Percentiles rank a stretch among this genome's conserved stretches.
These are phyloP conservation scores for Eimeria zaria DNA, from an alignment of 169 alveolate species.

Conservation along the genomic window DNA sequence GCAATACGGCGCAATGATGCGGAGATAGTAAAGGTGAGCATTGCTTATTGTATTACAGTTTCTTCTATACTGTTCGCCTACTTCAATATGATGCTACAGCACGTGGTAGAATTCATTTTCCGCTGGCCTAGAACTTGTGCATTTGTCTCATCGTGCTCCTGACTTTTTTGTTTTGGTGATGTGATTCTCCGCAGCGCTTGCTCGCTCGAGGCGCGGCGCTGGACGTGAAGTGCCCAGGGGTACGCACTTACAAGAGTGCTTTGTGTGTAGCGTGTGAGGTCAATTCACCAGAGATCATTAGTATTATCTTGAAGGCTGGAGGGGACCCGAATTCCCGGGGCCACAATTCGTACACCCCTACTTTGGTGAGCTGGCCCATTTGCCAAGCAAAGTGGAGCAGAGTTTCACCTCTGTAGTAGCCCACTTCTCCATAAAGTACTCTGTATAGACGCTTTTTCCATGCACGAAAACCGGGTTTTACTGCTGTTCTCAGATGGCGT, in stretches of 20 bases:
- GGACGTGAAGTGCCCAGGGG: conserved; percentile 90
- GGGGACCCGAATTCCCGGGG: conserved; percentile 94
- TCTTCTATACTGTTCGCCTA: neutral
- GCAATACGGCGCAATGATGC: conserved; percentile 85
- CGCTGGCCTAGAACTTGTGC: neutral
- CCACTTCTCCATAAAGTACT: neutral
- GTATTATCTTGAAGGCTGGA: conserved; percentile 91
- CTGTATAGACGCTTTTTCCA: neutral
- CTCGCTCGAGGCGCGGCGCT: conserved; percentile 89
- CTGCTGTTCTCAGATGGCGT: conserved; percentile 87
- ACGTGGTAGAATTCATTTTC: neutral
- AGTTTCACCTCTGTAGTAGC: neutral
- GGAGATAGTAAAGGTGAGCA: conserved; percentile 68
- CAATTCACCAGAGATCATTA: conserved; percentile 89
- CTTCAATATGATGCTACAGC: neutral
- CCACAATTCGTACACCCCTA: conserved; percentile 91
- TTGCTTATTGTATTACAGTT: neutral
- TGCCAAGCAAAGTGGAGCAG: neutral
- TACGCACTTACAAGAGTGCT: conserved; percentile 93
- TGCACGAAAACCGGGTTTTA: neutral
- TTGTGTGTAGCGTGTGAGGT: conserved; percentile 94
- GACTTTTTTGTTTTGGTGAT: neutral
- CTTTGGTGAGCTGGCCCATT: conserved; percentile 85
- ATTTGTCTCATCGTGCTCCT: neutral
- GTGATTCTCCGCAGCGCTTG: conserved; percentile 86